These are phyloP conservation scores for Areca catechu DNA, from an alignment of 176 grass and related monocot species.

Conservation along the genomic window DNA sequence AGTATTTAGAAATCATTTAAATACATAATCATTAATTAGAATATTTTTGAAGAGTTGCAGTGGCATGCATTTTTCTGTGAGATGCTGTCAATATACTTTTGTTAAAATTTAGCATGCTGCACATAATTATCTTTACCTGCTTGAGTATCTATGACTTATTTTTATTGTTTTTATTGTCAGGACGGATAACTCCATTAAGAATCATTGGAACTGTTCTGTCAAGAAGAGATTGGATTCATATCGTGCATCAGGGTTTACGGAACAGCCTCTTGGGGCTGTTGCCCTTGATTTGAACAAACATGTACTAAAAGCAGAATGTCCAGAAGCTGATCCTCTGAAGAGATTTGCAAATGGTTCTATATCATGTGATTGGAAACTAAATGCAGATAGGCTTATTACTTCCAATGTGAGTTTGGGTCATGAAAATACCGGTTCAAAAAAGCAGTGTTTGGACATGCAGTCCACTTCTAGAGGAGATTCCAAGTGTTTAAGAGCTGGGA, in stretches of 20 bases:
- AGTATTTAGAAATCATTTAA: no score
- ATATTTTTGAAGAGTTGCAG: no score
- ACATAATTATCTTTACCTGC: neutral
- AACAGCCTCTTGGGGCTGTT: neutral
- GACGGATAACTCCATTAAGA: slow-evolving; percentile 6
- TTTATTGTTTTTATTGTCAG: slow-evolving; percentile 1
- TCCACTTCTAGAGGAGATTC: neutral
- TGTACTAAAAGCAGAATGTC: neutral
- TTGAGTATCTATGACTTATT: neutral
- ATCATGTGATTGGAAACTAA: neutral
- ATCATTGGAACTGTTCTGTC: slow-evolving; percentile 13
- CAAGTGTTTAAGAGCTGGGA: neutral
- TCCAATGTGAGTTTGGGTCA: neutral
- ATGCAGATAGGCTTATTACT: neutral
- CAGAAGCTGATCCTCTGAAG: neutral
- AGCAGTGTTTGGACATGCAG: neutral
- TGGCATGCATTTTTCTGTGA: no score
- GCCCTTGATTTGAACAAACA: neutral
- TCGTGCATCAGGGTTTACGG: neutral
- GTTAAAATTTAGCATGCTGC: no score
- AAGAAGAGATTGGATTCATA: slow-evolving; percentile 8
- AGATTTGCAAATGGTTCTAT: no score
- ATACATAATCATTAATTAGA: no score
- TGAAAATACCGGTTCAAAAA: neutral
- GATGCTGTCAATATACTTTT: no score